phyloP scores from a whole-genome alignment of 805 yeast genomes.

The Starmerella sirachaensis region DNA sequence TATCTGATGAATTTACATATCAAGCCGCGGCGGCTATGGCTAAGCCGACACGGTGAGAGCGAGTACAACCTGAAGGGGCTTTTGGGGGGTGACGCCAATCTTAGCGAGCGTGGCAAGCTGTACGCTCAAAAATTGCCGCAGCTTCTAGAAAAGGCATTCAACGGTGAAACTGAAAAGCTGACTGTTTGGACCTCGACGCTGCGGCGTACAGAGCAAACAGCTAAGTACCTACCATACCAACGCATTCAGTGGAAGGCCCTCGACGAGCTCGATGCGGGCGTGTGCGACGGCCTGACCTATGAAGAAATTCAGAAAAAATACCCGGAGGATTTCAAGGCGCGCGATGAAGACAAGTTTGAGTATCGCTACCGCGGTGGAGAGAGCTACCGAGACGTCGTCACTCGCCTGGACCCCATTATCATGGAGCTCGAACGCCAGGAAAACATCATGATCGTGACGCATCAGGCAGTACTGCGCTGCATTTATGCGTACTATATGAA shows the following conservation, averaged over 20 bases:
- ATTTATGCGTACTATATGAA: slow-evolving; percentile 97
- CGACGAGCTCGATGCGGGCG: slow-evolving; percentile 95
- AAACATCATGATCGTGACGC: slow-evolving; percentile 88
- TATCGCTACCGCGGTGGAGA: slow-evolving; percentile 97
- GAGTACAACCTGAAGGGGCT: slow-evolving; percentile 84
- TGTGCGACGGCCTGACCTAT: slow-evolving; percentile 93
- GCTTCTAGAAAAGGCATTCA: slow-evolving; percentile 50
- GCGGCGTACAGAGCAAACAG: slow-evolving; percentile 84
- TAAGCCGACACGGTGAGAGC: slow-evolving; percentile 93
- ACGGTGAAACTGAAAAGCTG: slow-evolving; percentile 36
- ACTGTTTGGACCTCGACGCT: slow-evolving; percentile 96
- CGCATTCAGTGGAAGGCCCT: slow-evolving; percentile 91
- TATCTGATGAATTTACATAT: slow-evolving; percentile 92
- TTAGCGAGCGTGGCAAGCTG: slow-evolving; percentile 71
- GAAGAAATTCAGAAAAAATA: slow-evolving; percentile 74
- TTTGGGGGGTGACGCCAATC: slow-evolving; percentile 87
- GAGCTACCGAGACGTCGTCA: slow-evolving; percentile 88
- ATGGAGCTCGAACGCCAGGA: slow-evolving; percentile 98
- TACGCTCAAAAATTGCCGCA: slow-evolving; percentile 76
- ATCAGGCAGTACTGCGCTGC: slow-evolving; percentile 93
- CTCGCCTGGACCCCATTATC: slow-evolving; percentile 89
- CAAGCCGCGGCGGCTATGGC: slow-evolving; percentile 83
- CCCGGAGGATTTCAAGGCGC: slow-evolving; percentile 90
- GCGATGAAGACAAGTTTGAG: slow-evolving; percentile 92
- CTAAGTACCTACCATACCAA: slow-evolving; percentile 65